Conservation (phyloP, 345 rosid genomes). For the Hypericum perforatum region DNA sequence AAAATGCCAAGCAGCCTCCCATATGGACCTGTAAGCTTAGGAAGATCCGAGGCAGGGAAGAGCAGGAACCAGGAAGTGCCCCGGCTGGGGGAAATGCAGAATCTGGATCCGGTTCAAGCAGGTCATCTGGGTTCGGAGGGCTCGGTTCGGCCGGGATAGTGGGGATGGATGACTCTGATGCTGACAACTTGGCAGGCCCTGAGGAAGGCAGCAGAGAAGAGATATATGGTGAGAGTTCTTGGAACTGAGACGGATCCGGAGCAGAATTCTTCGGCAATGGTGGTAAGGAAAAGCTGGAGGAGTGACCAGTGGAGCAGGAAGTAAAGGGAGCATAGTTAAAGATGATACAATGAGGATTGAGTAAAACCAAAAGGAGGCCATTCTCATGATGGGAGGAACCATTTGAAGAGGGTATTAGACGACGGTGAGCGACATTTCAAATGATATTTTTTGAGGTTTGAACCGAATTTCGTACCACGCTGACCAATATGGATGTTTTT, state of each 20-base stretch:
- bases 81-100: slow-evolving; percentile 40
- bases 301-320: slow-evolving; percentile 19
- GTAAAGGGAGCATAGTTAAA: slow-evolving; percentile 26
- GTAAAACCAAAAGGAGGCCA: slow-evolving; percentile 42
- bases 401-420: slow-evolving; percentile 25
- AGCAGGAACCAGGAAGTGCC: slow-evolving; percentile 36
- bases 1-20: slow-evolving; percentile 8
- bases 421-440: too few relatives aligned
- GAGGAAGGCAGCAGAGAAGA: slow-evolving; percentile 74
- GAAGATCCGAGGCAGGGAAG: slow-evolving; percentile 19
- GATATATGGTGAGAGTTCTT: slow-evolving; percentile 60
- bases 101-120: slow-evolving; percentile 26
- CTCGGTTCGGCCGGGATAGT: slow-evolving; percentile 73
- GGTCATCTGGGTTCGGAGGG: slow-evolving; percentile 72
- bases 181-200: slow-evolving; percentile 34
- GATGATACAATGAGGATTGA: slow-evolving; percentile 17
- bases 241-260: slow-evolving; percentile 25
- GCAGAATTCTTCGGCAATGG: slow-evolving; percentile 22
- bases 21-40: slow-evolving; percentile 6
- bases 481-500: too few relatives aligned
- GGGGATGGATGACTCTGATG: slow-evolving; percentile 45
- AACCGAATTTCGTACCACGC: too few relatives aligned
- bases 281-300: slow-evolving; percentile 30
- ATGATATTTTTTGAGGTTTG: too few relatives aligned
- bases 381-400: slow-evolving; percentile 45